Conservation (phyloP, 2,329 filamentous ascomycete species). For the Pleoardoris graminearum region DNA sequence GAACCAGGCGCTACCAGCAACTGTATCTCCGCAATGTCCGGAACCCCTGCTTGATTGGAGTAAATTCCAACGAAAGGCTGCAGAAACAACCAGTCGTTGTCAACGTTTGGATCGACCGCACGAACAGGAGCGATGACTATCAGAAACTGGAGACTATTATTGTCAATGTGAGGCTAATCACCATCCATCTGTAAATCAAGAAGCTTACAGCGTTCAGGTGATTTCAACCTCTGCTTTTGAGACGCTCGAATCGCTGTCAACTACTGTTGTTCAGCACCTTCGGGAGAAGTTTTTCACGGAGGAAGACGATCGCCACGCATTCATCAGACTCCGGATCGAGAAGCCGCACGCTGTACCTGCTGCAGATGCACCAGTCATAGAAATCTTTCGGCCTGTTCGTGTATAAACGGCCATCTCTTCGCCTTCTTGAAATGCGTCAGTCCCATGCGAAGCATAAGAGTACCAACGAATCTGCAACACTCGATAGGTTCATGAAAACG, state of each 20-base stretch:
- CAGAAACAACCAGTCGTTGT: constrained; percentile 67
- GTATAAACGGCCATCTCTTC: neutral
- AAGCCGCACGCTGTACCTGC: constrained; percentile 75
- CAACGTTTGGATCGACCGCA: constrained; percentile 64
- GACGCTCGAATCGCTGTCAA: constrained; percentile 53
- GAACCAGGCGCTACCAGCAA: constrained; percentile 24
- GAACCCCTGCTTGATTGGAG: constrained; percentile 70
- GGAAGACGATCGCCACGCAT: constrained; percentile 47
- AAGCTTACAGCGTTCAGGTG: constrained; percentile 36
- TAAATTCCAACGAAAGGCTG: constrained; percentile 71
- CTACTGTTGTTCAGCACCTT: constrained; percentile 46
- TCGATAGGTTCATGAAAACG: too few relatives aligned
- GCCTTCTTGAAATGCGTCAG: neutral
- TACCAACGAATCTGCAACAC: too few relatives aligned
- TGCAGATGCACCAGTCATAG: constrained; percentile 71
- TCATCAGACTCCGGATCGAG: constrained; percentile 64
- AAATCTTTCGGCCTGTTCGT: constrained; percentile 50
- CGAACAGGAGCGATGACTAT: constrained; percentile 56
- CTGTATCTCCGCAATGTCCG: constrained; percentile 61
- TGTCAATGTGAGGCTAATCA: constrained; percentile 58
- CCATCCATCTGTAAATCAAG: neutral
- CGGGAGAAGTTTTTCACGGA: constrained; percentile 44
- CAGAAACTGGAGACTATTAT: constrained; percentile 61
- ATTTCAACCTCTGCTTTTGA: constrained; percentile 50
- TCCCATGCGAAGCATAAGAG: too few relatives aligned